Evolutionary conservation across 2,329 filamentous ascomycete species (phyloP).

Genomic region (Claviceps fusiformis): DNA sequence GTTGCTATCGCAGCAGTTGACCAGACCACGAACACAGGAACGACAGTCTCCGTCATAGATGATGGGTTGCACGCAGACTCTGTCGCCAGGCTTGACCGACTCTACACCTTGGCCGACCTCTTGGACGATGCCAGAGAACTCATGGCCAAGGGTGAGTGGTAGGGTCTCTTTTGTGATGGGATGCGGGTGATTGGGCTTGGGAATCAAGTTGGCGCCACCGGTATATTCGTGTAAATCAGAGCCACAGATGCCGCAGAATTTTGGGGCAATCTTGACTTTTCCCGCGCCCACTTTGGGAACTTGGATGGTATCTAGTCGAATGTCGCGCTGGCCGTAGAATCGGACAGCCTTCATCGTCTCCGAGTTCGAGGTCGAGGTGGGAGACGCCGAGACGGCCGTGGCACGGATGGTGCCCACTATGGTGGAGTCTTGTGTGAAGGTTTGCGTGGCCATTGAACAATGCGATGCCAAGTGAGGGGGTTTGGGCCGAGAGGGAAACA

Average conservation of each 20-base stretch:
- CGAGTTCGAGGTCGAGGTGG: neutral
- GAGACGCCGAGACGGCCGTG: constrained; percentile 2
- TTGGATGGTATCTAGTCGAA: constrained; percentile 38
- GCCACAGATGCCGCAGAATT: constrained; percentile 37
- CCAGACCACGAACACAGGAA: constrained; percentile 36
- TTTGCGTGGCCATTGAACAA: constrained; percentile 2
- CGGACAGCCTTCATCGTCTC: constrained; percentile 35
- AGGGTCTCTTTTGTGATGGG: constrained; percentile 41
- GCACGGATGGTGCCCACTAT: constrained; percentile 5
- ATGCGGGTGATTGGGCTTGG: constrained; percentile 35
- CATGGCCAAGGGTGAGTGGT: constrained; percentile 50
- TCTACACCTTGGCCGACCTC: constrained; percentile 40
- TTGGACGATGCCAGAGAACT: constrained; percentile 46
- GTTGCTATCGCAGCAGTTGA: constrained; percentile 43
- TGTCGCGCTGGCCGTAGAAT: constrained; percentile 41
- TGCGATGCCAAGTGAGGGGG: neutral
- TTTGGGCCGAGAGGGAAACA: neutral
- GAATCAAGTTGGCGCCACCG: constrained; percentile 20
- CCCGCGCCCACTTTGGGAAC: constrained; percentile 27
- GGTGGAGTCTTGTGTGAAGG: constrained; percentile 1
- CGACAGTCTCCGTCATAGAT: constrained; percentile 42
- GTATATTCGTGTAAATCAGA: constrained; percentile 20
- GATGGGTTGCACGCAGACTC: constrained; percentile 46
- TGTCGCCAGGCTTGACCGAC: constrained; percentile 37
- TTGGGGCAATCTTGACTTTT: constrained; percentile 29